A percentile compares a stretch with the other conserved stretches of the same genome.
Conservation (phyloP, 305 asterid species). For the Stenogyne calaminthoides region DNA sequence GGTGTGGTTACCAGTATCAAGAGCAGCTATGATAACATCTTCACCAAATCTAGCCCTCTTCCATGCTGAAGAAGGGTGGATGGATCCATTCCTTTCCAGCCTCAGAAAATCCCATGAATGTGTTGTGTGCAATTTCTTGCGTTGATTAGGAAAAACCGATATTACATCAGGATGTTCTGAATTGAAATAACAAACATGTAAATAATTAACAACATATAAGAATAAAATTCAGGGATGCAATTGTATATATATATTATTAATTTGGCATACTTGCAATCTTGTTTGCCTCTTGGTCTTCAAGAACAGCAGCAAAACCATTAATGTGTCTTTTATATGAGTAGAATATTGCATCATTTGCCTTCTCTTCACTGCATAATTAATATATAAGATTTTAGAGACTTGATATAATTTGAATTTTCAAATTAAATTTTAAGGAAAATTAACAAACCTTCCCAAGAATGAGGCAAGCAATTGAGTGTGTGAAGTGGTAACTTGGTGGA, state of each 20-base stretch:
- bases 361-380: constrained; percentile 46
- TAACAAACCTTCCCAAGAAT: constrained; percentile 57
- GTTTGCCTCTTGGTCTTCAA: constrained; percentile 71
- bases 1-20: constrained; percentile 57
- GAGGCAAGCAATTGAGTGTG: constrained; percentile 63
- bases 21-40: constrained; percentile 61
- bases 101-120: constrained; percentile 75
- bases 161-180: constrained; percentile 65
- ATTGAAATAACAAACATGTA: no score
- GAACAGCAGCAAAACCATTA: constrained; percentile 77
- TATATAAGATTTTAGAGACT: background rate
- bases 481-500: constrained; percentile 43
- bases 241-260: background rate
- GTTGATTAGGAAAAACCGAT: constrained; percentile 50
- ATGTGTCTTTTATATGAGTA: constrained; percentile 63
- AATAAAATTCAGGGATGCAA: background rate
- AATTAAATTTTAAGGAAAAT: background rate
- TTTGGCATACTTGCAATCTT: constrained; percentile 46
- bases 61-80: constrained; percentile 53
- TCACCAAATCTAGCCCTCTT: constrained; percentile 59
- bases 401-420: background rate
- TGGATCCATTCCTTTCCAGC: constrained; percentile 48
- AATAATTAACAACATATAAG: no score
- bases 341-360: constrained; percentile 59
- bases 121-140: constrained; percentile 65